Conservation (phyloP, 2,329 filamentous ascomycete species). For the Lachnellula hyalina region DNA sequence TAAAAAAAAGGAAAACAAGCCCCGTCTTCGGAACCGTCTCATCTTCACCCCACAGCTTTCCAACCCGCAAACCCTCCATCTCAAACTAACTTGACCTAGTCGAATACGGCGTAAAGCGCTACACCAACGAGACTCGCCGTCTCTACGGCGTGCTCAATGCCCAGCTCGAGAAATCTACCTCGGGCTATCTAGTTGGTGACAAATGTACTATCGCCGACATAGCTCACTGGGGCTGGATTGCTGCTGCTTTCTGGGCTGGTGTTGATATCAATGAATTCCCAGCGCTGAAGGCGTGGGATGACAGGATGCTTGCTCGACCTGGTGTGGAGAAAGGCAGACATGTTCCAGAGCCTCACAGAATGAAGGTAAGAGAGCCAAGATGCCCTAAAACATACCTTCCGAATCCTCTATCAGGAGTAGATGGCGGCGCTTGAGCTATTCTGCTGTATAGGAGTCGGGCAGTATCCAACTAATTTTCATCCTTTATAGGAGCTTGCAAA, state of each 20-base stretch:
- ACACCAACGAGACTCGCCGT: constrained; percentile 76
- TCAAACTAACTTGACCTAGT: constrained; percentile 33
- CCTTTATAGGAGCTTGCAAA: constrained; percentile 28
- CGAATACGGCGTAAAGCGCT: constrained; percentile 75
- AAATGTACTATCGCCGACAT: constrained; percentile 74
- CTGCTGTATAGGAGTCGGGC: no score
- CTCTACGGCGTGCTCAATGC: constrained; percentile 74
- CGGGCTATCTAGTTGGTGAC: constrained; percentile 61
- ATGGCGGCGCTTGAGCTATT: no score
- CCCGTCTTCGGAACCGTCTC: no score
- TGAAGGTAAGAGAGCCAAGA: constrained; percentile 34
- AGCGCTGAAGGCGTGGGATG: constrained; percentile 69
- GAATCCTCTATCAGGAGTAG: no score
- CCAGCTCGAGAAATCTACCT: constrained; percentile 54
- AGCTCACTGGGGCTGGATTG: constrained; percentile 41
- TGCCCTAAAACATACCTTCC: no score
- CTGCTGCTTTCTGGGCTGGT: constrained; percentile 40
- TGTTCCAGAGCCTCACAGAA: constrained; percentile 62
- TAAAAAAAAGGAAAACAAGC: no score
- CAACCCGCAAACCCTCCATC: no score
- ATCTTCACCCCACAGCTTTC: no score
- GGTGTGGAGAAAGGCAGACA: constrained; percentile 71
- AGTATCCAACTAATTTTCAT: no score
- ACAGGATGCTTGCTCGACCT: constrained; percentile 61
- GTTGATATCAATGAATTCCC: constrained; percentile 73